phyloP scores from a whole-genome alignment of 768 basidiomycete species.

The Auriscalpium microsporum region DNA sequence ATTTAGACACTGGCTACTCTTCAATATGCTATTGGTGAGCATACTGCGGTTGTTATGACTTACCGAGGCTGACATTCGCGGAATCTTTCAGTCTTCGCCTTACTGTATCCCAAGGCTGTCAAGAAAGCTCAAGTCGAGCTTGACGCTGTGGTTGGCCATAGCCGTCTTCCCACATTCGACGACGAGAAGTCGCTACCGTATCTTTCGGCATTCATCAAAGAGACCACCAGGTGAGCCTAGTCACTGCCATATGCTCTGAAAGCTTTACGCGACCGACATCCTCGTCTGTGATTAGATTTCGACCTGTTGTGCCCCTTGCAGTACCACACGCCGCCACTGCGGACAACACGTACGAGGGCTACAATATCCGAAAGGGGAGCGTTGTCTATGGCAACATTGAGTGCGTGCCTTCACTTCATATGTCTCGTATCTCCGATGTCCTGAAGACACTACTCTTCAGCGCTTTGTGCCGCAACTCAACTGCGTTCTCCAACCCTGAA shows the following conservation, averaged over 20 bases:
- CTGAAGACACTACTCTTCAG: background rate
- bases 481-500: slow-evolving; percentile 16
- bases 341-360: slow-evolving; percentile 3
- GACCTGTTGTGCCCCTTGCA: slow-evolving; percentile 2
- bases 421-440: too few relatives aligned
- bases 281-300: background rate
- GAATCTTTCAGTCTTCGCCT: background rate
- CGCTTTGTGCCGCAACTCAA: slow-evolving; percentile 12
- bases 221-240: slow-evolving; percentile 5
- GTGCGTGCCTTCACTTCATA: too few relatives aligned
- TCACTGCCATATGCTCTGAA: background rate
- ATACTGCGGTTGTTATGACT: background rate
- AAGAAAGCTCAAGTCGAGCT: slow-evolving; percentile 14
- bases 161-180: slow-evolving; percentile 10
- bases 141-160: slow-evolving; percentile 8
- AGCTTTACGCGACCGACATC: background rate
- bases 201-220: slow-evolving; percentile 11
- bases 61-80: background rate
- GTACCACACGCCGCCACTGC: slow-evolving; percentile 4
- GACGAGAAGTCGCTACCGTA: slow-evolving; percentile 12
- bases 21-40: slow-evolving; percentile 1
- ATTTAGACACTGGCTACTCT: slow-evolving; percentile 4
- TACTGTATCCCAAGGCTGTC: slow-evolving; percentile 8
- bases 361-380: slow-evolving; percentile 2
- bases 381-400: slow-evolving; percentile 3